Conservation (phyloP, 2,329 filamentous ascomycete species). For the Botrytis aclada region DNA sequence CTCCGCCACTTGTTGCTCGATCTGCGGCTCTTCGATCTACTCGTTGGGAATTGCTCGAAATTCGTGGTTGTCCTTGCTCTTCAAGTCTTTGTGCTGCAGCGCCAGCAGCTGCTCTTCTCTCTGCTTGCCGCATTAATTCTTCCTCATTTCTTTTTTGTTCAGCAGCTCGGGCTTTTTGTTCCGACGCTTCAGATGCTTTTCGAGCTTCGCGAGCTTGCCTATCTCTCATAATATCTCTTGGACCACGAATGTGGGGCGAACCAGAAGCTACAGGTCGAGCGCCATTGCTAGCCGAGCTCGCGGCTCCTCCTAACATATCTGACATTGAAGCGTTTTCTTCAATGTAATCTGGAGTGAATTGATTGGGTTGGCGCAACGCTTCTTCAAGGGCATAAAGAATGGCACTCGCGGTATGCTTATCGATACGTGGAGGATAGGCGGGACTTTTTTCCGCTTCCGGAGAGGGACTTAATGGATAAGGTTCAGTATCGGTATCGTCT, state of each 20-base stretch:
- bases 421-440: conserved; percentile 62
- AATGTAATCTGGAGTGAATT: conserved; percentile 77
- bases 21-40: conserved; percentile 32
- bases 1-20: conserved; percentile 24
- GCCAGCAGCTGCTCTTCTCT: conserved; percentile 59
- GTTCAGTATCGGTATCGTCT: conserved; percentile 32
- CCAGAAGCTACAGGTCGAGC: conserved; percentile 48
- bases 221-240: conserved; percentile 88
- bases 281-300: conserved; percentile 52
- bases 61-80: conserved; percentile 31
- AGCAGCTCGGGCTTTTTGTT: conserved; percentile 49
- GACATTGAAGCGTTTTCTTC: conserved; percentile 94
- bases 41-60: conserved; percentile 37
- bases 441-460: neutral
- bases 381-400: conserved; percentile 92
- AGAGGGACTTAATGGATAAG: conserved; percentile 24
- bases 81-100: conserved; percentile 42
- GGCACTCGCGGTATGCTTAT: conserved; percentile 79
- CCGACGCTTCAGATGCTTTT: conserved; percentile 52
- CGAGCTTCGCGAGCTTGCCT: conserved; percentile 73
- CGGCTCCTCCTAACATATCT: conserved; percentile 65
- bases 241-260: conserved; percentile 66
- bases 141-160: conserved; percentile 54
- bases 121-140: conserved; percentile 51
- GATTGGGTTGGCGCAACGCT: conserved; percentile 75